Percentiles rank a stretch among this genome's conserved stretches.
These are phyloP conservation scores for Yamadazyma olivae DNA, from an alignment of 805 yeast species.

Conservation along the genomic window DNA sequence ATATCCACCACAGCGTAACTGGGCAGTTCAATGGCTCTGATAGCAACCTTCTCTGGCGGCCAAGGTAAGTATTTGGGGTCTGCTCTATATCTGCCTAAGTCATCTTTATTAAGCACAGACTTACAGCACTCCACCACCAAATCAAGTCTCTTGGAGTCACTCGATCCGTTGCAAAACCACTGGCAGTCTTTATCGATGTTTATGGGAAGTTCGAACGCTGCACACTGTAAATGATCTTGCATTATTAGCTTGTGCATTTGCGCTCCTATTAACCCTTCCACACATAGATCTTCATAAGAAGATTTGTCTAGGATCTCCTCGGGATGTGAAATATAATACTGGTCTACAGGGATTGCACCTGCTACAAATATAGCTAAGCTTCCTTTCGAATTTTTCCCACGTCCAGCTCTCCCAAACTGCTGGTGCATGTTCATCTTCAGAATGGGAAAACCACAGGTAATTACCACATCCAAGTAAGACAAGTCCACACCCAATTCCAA, in stretches of 20 bases:
- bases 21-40: constrained; percentile 81
- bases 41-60: constrained; percentile 73
- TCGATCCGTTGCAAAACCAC: constrained; percentile 43
- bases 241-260: constrained; percentile 44
- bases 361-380: constrained; percentile 84
- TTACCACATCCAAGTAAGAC: constrained; percentile 86
- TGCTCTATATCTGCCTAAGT: constrained; percentile 27
- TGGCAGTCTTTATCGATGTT: constrained; percentile 46
- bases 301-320: constrained; percentile 46
- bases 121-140: constrained; percentile 30
- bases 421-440: constrained; percentile 87
- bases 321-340: constrained; percentile 72
- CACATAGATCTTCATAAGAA: constrained; percentile 40
- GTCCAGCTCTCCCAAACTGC: constrained; percentile 96
- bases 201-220: constrained; percentile 83
- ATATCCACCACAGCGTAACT: constrained; percentile 87
- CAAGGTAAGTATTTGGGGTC: constrained; percentile 64
- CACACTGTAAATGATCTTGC: constrained; percentile 90
- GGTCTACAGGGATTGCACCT: constrained; percentile 81
- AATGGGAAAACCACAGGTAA: constrained; percentile 90
- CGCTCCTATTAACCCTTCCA: constrained; percentile 31
- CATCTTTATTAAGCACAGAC: constrained; percentile 33
- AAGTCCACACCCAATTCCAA: constrained; percentile 94
- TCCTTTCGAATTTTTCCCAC: constrained; percentile 66
- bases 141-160: constrained; percentile 6